Base-by-base conservation (phyloP, 441 rosid genomes). In the Melastoma candidum region DNA sequence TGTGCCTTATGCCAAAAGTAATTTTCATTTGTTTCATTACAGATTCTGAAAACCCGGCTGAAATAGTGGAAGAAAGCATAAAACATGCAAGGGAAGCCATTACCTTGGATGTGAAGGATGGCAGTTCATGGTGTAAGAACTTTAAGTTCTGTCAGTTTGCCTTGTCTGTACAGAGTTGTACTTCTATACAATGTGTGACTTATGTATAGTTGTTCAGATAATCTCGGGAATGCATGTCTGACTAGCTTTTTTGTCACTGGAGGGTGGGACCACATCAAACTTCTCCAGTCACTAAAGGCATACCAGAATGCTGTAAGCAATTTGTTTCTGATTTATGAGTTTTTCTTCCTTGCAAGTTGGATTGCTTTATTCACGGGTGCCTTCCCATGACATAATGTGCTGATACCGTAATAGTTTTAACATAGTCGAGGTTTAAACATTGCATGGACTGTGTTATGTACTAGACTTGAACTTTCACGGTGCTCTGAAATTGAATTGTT, bases 11-110 rank as follows among this genome's bases (percentile, higher is more conserved):
- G 26, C 45, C 27, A 46, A 11, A 54, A 46, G 22, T 17, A 17
- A 17, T 17, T 44, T 10, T 58, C 36, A 51, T 43, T 32, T 12
- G 6, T 8, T 43, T 39, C 47, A 52, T 27, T 71, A 53, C 68
- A 84, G 88, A 75, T 66, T 54, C 72, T 51, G 85, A 79, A 56
- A 76, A 81, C 74, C 82, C 66, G 60, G 71, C 71, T 49, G 77
- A 76, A 60, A 68, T 76, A 47, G 77, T 84, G 26, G 81, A 74
- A 47, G 78, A 81, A 72, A 84, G 88, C 72, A 81, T 84, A 65
- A 76, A 59, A 56, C 85, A 81, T 59, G 93, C 93, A 32, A 84
- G 74, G 70, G 88, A 81, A 61, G 93, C 93, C 53, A 77, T 84
- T 51, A 47, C 79, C 51, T 68, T 84, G 71, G 93, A 84, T 68